Conservation (phyloP, 2,329 filamentous ascomycete species). For the Cladobotryum protrusum region DNA sequence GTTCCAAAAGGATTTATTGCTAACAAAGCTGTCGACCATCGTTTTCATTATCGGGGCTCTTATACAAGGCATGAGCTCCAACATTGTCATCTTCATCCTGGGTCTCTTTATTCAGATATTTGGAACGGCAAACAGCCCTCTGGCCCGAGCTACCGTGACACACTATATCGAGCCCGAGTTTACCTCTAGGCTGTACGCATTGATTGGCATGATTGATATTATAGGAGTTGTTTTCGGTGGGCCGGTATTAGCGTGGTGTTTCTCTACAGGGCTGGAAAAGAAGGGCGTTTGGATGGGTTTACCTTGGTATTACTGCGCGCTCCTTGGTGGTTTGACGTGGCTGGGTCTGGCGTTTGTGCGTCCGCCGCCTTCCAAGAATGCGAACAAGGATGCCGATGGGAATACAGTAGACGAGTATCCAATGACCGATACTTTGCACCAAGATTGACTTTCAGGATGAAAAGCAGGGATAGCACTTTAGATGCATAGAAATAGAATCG, state of each 20-base stretch:
- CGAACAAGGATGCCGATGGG: slow-evolving; percentile 13
- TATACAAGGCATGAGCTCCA: slow-evolving; percentile 29
- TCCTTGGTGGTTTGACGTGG: slow-evolving; percentile 19
- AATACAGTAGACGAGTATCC: slow-evolving; percentile 4
- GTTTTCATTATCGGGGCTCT: slow-evolving; percentile 27
- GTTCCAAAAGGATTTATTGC: slow-evolving; percentile 32
- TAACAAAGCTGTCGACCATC: slow-evolving; percentile 28
- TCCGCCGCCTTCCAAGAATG: slow-evolving; percentile 21
- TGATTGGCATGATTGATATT: slow-evolving; percentile 35
- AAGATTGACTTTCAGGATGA: no score
- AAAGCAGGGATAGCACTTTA: no score
- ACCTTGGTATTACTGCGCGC: slow-evolving; percentile 34
- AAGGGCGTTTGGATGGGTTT: slow-evolving; percentile 32
- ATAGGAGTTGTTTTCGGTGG: slow-evolving; percentile 34
- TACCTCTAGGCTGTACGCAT: slow-evolving; percentile 36
- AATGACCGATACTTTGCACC: background rate
- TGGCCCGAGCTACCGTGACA: slow-evolving; percentile 35
- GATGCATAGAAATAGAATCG: no score
- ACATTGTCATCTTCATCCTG: slow-evolving; percentile 28
- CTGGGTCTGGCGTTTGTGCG: slow-evolving; percentile 26
- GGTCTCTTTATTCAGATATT: slow-evolving; percentile 33
- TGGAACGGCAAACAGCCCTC: slow-evolving; percentile 32
- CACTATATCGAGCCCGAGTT: slow-evolving; percentile 32
- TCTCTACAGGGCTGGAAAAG: slow-evolving; percentile 29
- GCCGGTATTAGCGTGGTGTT: slow-evolving; percentile 34